These are phyloP conservation scores for Xylaria castorea DNA, from an alignment of 495 filamentous ascomycete species.

Conservation along the genomic window DNA sequence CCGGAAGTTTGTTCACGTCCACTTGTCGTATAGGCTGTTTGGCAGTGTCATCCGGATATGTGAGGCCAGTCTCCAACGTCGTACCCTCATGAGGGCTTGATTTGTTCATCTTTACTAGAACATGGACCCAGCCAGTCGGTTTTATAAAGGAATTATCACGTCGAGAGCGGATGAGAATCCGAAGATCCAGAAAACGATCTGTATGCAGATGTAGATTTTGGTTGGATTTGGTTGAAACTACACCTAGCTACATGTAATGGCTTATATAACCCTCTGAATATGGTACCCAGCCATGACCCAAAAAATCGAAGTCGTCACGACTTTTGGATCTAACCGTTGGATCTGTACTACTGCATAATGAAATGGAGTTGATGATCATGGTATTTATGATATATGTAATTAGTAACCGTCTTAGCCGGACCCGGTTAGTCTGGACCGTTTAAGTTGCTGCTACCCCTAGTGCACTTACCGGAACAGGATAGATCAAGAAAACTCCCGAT, in stretches of 20 bases:
- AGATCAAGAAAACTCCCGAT: not conserved
- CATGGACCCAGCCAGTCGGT: not conserved
- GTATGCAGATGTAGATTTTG: not conserved
- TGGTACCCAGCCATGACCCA: not conserved
- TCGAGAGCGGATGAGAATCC: not conserved
- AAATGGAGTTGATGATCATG: not conserved
- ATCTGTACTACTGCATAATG: not conserved
- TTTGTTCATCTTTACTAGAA: not conserved
- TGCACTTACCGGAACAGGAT: not conserved
- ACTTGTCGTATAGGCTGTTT: not conserved
- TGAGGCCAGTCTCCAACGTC: not conserved
- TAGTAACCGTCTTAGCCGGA: not conserved
- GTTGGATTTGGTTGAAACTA: not conserved
- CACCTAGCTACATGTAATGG: not conserved
- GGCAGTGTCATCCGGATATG: not conserved
- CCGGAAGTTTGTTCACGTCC: not conserved
- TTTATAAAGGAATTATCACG: not conserved
- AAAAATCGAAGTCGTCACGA: constrained; percentile 23
- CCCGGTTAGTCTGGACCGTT: not conserved
- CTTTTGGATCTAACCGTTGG: constrained; percentile 15
- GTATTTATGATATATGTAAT: not conserved
- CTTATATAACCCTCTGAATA: not conserved
- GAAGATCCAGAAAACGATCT: not conserved
- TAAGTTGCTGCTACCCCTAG: not conserved
- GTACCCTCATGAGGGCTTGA: constrained; percentile 4